Conservation (phyloP, 1,284 basidiomycete genomes). For the Porogramme epimiltina region DNA sequence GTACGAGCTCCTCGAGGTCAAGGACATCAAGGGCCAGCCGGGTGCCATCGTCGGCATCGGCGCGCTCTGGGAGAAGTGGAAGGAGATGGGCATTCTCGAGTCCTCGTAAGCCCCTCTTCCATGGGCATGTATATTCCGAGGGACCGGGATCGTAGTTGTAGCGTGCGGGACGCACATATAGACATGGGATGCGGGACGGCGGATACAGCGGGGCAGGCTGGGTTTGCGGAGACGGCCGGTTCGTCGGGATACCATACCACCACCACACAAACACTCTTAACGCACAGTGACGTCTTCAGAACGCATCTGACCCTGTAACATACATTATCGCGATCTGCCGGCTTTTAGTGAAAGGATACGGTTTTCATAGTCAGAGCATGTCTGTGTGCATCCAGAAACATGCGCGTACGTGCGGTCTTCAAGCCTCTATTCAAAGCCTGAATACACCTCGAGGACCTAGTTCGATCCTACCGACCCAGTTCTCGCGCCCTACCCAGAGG, state of each 20-base stretch:
- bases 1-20: slow-evolving; percentile 90
- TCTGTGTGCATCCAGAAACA: too few species aligned
- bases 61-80: slow-evolving; percentile 89
- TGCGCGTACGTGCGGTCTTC: too few species aligned
- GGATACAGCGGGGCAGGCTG: slow-evolving; percentile 1
- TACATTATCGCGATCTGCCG: slow-evolving; percentile 7
- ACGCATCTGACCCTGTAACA: slow-evolving; percentile 15
- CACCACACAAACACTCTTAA: slow-evolving; percentile 1
- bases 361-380: too few species aligned
- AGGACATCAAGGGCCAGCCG: slow-evolving; percentile 80
- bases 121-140: too few species aligned
- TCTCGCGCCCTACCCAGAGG: slow-evolving; percentile 20
- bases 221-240: slow-evolving; percentile 24
- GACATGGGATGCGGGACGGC: too few species aligned
- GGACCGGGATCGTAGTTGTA: too few species aligned
- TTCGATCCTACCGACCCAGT: slow-evolving; percentile 9
- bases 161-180: background rate
- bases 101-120: slow-evolving; percentile 9
- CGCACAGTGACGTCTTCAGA: slow-evolving; percentile 9
- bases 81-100: slow-evolving; percentile 77
- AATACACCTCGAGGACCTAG: slow-evolving; percentile 14
- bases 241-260: slow-evolving; percentile 26
- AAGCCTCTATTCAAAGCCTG: background rate
- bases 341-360: slow-evolving; percentile 1
- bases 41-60: slow-evolving; percentile 75